A percentile compares a stretch with the other conserved stretches of the same genome.
phyloP scores from a whole-genome alignment of 768 basidiomycete species.

The Serendipita sp. region DNA sequence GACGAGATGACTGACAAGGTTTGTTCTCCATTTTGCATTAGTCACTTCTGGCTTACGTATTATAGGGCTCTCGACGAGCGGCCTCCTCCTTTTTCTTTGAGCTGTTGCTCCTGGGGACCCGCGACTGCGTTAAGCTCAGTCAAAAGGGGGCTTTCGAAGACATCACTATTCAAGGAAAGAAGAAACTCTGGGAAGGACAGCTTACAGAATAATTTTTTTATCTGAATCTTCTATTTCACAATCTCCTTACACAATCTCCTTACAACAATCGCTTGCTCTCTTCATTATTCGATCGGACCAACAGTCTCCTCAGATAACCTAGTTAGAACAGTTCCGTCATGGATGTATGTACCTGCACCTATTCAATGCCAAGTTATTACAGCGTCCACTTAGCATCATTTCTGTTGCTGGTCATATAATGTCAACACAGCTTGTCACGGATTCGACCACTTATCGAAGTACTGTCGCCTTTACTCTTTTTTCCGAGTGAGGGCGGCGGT shows the following conservation, averaged over 20 bases:
- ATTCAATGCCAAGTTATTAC: no score
- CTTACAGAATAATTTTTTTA: background rate
- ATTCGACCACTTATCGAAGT: no score
- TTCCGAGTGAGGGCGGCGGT: no score
- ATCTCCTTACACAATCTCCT: background rate
- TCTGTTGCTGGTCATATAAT: no score
- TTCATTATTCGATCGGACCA: background rate
- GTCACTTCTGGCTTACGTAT: background rate
- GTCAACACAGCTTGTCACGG: no score
- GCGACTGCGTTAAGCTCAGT: slow-evolving; percentile 71
- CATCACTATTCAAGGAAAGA: slow-evolving; percentile 68
- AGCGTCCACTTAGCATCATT: no score
- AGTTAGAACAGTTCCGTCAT: no score
- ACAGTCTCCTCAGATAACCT: background rate
- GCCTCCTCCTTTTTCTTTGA: slow-evolving; percentile 98
- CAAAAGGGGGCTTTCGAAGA: slow-evolving; percentile 69
- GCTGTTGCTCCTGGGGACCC: slow-evolving; percentile 81
- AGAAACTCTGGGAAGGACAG: slow-evolving; percentile 63
- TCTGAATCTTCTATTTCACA: background rate
- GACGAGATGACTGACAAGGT: slow-evolving; percentile 65
- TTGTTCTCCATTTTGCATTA: slow-evolving; percentile 9
- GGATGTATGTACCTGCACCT: no score
- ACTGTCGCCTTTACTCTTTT: no score
- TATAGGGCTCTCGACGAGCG: slow-evolving; percentile 73
- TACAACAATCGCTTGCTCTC: background rate